Base-by-base conservation (phyloP, 768 basidiomycete species). In the Collybiopsis confluens region DNA sequence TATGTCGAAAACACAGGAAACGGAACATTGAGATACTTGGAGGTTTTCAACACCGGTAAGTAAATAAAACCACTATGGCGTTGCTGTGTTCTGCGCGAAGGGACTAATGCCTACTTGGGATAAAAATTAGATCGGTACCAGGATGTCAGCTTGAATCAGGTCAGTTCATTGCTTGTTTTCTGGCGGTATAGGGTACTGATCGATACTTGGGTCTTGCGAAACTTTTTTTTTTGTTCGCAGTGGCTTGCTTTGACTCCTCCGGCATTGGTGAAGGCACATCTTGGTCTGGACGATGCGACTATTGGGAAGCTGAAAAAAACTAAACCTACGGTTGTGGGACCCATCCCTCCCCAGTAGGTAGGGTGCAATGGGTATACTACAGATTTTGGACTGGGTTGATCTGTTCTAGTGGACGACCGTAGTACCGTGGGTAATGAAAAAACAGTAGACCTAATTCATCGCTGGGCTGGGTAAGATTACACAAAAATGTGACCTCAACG, bases 1-100 rank as follows among this genome's bases (percentile, higher is more conserved):
- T 86, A 86, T 61, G 71, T 87, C 23, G 83, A 86, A 63, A 85
- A 86, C 64, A 81, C 75, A 3, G 83, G 84, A 15, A 79, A 83
- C 58, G 72, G 74, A 2, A 78, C 84, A 2, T 63, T 86, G 36
- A 71, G 66, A 55, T 81, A 79, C 61, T 70, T 88, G 4, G 84
- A 87, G 62, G 76, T 87, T n/a, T 81, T 85, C 64, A 77, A 73
- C 59, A 71, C 81, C 24, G 73, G 79, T 77, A 3, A 37, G 47
- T 61, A 48, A 68, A 55, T 2, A n/a, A n/a, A n/a, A n/a, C n/a
- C n/a, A n/a, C n/a, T n/a, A n/a, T n/a, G n/a, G 16, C 44, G n/a
- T 43, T 2, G 45, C 45, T 46, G 61, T n/a, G 42, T 36, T 4
- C 24, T 15, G 26, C 23, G 4, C 13, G 30, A 36, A 18, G 24